phyloP scores from a whole-genome alignment of 352 stramenopile species.

The Globisporangium recalcitrans region DNA sequence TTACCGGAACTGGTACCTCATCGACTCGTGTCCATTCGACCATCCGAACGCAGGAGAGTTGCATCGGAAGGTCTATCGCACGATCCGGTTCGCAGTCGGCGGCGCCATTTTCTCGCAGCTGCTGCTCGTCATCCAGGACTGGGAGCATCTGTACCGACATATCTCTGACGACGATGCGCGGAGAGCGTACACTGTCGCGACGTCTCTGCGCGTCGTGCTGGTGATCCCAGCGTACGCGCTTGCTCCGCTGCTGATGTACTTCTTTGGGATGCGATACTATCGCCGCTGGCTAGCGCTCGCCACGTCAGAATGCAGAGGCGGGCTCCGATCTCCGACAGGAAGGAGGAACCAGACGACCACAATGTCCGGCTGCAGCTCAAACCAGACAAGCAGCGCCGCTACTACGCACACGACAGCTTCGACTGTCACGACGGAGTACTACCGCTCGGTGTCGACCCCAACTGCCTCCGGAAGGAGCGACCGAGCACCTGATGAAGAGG shows the following conservation, averaged over 20 bases:
- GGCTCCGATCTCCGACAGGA: not conserved
- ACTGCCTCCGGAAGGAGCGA: not conserved
- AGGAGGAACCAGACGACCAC: not conserved
- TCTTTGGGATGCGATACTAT: not conserved
- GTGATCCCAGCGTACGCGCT: not conserved
- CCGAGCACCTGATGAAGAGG: not conserved
- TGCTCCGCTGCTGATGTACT: not conserved
- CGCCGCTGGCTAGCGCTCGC: not conserved
- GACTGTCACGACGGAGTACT: not conserved
- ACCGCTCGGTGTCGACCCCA: not conserved
- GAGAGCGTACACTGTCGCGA: not conserved
- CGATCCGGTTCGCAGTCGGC: slow-evolving; percentile 32
- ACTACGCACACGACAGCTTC: not conserved
- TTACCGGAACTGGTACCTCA: slow-evolving; percentile 42
- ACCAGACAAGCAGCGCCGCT: not conserved
- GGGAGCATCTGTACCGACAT: slow-evolving; percentile 1
- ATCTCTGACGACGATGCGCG: not conserved
- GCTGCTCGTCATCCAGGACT: slow-evolving; percentile 36
- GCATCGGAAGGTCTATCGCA: slow-evolving; percentile 30
- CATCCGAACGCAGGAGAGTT: slow-evolving; percentile 34
- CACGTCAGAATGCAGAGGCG: not conserved
- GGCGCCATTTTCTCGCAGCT: slow-evolving; percentile 34
- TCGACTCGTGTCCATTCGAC: slow-evolving; percentile 39
- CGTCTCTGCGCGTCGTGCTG: not conserved
- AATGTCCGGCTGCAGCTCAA: not conserved